Conservation (phyloP, 805 yeast species). For the Zygosaccharomyces rouxii region DNA sequence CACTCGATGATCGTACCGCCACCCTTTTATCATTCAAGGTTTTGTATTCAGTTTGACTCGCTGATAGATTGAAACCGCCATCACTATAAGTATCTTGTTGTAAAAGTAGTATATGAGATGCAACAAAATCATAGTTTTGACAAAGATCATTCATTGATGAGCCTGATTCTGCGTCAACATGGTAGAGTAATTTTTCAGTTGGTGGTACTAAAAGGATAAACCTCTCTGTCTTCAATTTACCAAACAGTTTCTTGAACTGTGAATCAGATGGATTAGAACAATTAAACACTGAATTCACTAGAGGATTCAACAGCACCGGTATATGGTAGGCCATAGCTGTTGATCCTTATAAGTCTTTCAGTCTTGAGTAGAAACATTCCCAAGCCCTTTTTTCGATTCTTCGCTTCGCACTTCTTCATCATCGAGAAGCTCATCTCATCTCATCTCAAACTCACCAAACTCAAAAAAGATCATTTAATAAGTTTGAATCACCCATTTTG, state of each 20-base stretch:
- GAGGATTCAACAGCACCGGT: slow-evolving; percentile 57
- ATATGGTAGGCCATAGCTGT: slow-evolving; percentile 36
- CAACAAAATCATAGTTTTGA: slow-evolving; percentile 54
- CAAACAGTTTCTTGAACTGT: slow-evolving; percentile 45
- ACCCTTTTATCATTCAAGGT: slow-evolving; percentile 57
- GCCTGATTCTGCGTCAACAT: slow-evolving; percentile 38
- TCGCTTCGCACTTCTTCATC: slow-evolving; percentile 1
- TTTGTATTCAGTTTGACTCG: slow-evolving; percentile 36
- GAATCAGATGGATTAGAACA: slow-evolving; percentile 50
- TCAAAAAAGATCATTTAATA: not conserved
- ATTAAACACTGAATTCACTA: slow-evolving; percentile 61
- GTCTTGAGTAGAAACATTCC: not conserved
- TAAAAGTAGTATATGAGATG: slow-evolving; percentile 54
- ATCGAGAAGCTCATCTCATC: not conserved
- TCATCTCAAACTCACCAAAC: not conserved
- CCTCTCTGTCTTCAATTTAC: slow-evolving; percentile 45
- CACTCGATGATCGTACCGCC: slow-evolving; percentile 45
- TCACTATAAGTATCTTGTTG: slow-evolving; percentile 16
- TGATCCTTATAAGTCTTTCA: not conserved
- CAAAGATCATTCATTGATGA: slow-evolving; percentile 48
- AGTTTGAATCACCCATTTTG: not conserved
- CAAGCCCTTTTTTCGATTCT: slow-evolving; percentile 6
- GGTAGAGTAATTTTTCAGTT: slow-evolving; percentile 41
- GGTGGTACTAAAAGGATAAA: slow-evolving; percentile 65
- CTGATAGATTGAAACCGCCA: not conserved